Conservation (phyloP, 2,329 filamentous ascomycete species). For the Nothomitra cinnamomea region DNA sequence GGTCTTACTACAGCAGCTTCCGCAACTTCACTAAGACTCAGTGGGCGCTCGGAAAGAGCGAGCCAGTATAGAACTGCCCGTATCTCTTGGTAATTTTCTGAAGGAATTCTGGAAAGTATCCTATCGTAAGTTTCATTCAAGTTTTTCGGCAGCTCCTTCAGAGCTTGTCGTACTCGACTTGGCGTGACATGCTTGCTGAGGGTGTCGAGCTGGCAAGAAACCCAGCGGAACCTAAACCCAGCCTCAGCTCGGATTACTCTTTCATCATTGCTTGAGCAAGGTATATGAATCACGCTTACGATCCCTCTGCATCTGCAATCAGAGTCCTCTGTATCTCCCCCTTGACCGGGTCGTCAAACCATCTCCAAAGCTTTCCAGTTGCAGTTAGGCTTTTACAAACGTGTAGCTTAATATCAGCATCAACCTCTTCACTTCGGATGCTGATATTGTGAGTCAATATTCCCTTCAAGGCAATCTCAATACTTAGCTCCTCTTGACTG, state of each 20-base stretch:
- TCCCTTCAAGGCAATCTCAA: neutral
- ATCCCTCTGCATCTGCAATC: slow-evolving; percentile 5
- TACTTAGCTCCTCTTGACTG: slow-evolving; percentile 2
- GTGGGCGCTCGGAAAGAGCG: neutral
- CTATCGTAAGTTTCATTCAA: slow-evolving; percentile 10
- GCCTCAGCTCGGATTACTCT: neutral
- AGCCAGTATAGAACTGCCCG: neutral
- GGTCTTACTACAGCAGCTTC: neutral
- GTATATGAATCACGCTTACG: slow-evolving; percentile 6
- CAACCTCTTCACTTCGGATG: neutral
- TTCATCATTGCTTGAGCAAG: no score
- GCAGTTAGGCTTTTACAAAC: slow-evolving; percentile 2
- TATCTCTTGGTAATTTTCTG: neutral
- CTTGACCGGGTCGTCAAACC: neutral
- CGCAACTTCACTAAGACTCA: neutral
- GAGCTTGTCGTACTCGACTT: slow-evolving; percentile 2
- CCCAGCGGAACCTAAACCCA: slow-evolving; percentile 10
- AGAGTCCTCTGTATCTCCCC: slow-evolving; percentile 6
- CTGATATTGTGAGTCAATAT: neutral
- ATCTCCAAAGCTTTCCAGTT: slow-evolving; percentile 4
- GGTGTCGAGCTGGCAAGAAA: slow-evolving; percentile 9
- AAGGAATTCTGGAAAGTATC: slow-evolving; percentile 7
- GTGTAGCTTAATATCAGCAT: slow-evolving; percentile 7
- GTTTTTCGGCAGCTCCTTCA: slow-evolving; percentile 7
- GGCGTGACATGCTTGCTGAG: slow-evolving; percentile 7